Conservation (phyloP, 108 stramenopile genomes). For the Skeletonema marinoi region DNA sequence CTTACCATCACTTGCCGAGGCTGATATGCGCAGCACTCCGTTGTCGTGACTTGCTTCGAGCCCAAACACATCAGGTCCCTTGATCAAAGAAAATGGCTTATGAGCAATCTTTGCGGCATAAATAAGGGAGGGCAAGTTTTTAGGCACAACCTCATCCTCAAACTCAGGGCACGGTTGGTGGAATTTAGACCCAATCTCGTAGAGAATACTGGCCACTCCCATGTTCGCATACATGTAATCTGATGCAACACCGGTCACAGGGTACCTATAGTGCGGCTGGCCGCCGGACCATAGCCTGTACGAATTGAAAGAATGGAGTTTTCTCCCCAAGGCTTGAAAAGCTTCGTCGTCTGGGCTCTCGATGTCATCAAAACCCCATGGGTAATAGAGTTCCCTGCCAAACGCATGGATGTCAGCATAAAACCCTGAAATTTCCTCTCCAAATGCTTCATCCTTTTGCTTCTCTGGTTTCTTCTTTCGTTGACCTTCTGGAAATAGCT, state of each 20-base stretch:
- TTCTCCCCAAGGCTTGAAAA: constrained; percentile 33
- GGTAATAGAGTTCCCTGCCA: constrained; percentile 35
- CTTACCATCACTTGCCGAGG: constrained; percentile 1
- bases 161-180: constrained; percentile 49
- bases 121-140: constrained; percentile 34
- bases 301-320: constrained; percentile 33
- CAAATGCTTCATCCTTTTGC: constrained; percentile 27
- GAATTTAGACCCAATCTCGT: constrained; percentile 54
- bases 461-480: constrained; percentile 36
- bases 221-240: constrained; percentile 51
- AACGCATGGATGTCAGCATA: constrained; percentile 59
- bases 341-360: constrained; percentile 42
- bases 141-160: constrained; percentile 37
- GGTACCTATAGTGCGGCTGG: constrained; percentile 25
- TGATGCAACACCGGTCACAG: constrained; percentile 34
- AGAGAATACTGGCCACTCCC: constrained; percentile 49
- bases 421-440: constrained; percentile 34
- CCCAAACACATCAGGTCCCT: constrained; percentile 53
- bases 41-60: not conserved
- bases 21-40: not conserved
- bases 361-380: constrained; percentile 48
- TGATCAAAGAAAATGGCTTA: constrained; percentile 35
- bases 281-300: constrained; percentile 33
- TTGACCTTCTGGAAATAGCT: constrained; percentile 47
- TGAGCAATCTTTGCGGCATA: constrained; percentile 45